Percentiles rank a stretch among this genome's conserved stretches.
These are phyloP conservation scores for Brettanomyces anomalus DNA, from an alignment of 805 yeast species.

Conservation along the genomic window DNA sequence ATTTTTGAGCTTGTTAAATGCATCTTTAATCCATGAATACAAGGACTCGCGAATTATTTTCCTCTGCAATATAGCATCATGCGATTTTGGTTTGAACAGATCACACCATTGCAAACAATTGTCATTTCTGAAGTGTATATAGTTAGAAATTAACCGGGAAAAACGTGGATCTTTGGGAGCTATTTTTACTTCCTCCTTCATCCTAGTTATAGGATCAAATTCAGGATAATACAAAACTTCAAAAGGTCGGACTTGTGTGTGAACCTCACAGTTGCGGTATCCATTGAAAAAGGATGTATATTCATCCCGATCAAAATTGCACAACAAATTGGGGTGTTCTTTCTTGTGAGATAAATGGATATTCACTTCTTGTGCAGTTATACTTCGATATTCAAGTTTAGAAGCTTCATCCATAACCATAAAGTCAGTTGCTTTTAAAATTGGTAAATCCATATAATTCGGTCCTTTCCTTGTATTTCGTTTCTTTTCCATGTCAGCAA, in stretches of 20 bases:
- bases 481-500: conserved; percentile 4
- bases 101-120: conserved; percentile 30
- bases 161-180: conserved; percentile 7
- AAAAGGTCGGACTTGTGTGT: neutral
- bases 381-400: no score
- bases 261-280: neutral
- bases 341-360: neutral
- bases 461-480: conserved; percentile 17
- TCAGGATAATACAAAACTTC: neutral
- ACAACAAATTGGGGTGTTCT: neutral
- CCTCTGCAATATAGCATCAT: conserved; percentile 29
- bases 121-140: conserved; percentile 2
- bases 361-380: no score
- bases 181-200: conserved; percentile 2
- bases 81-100: conserved; percentile 31
- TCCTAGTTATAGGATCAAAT: neutral
- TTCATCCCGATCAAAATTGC: neutral
- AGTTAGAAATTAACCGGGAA: conserved; percentile 5
- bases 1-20: conserved; percentile 26
- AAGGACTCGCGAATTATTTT: conserved; percentile 17
- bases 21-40: conserved; percentile 31
- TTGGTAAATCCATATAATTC: conserved; percentile 26
- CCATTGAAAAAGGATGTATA: neutral
- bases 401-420: conserved; percentile 22
- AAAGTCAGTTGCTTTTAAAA: conserved; percentile 22